Evolutionary conservation across 331 rosid species (phyloP).

Genomic region (Pyracantha coccinea): DNA sequence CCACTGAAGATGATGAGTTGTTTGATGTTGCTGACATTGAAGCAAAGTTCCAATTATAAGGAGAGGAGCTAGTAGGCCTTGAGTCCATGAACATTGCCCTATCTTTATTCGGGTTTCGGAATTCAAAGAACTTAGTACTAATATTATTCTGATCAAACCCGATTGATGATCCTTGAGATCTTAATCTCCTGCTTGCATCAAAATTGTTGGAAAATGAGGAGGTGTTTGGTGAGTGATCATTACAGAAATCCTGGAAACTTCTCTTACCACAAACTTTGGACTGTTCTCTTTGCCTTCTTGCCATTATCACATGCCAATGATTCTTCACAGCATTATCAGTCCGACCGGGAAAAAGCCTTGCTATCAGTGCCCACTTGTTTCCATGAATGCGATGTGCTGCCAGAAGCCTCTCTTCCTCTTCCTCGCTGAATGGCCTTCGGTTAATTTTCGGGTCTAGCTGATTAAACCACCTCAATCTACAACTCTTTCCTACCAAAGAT

Average conservation of each 20-base stretch:
- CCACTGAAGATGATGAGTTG: neutral
- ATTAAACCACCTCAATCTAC: conserved; percentile 94
- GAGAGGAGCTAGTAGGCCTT: conserved; percentile 20
- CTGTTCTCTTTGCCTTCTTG: conserved; percentile 87
- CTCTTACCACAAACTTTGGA: conserved; percentile 60
- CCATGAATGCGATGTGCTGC: conserved; percentile 81
- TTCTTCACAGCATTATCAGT: conserved; percentile 97
- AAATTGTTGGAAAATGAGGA: conserved; percentile 7
- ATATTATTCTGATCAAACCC: conserved; percentile 13
- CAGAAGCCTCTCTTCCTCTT: conserved; percentile 78
- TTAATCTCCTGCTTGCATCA: conserved; percentile 16
- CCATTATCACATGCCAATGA: conserved; percentile 97
- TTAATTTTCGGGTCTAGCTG: conserved; percentile 94
- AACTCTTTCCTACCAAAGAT: conserved; percentile 63
- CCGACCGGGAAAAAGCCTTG: conserved; percentile 81
- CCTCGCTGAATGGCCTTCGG: conserved; percentile 82
- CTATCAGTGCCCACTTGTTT: conserved; percentile 93
- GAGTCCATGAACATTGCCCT: conserved; percentile 11
- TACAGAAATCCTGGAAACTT: conserved; percentile 34
- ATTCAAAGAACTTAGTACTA: conserved; percentile 32
- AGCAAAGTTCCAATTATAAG: conserved; percentile 53
- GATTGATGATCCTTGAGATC: conserved; percentile 17
- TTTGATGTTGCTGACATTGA: conserved; percentile 17
- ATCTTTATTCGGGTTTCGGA: conserved; percentile 23
- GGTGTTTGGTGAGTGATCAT: neutral